Conservation (phyloP, 78 protist species). For the Dictyostelium brefeldianum region DNA sequence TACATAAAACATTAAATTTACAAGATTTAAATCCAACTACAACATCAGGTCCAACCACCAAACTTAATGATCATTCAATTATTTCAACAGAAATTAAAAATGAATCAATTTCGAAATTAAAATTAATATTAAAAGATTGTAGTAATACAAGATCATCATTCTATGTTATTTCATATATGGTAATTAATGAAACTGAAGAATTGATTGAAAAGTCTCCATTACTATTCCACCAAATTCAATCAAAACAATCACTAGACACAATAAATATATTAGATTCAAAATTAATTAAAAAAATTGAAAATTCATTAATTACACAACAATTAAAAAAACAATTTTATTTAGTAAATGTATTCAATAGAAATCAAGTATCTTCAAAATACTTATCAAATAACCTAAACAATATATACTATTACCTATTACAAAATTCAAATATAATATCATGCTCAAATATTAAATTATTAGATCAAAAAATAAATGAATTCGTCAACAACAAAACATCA, state of each 20-base stretch:
- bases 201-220: background rate
- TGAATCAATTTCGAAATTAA: background rate
- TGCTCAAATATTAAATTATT: background rate
- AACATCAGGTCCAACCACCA: background rate
- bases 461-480: background rate
- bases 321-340: background rate
- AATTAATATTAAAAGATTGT: background rate
- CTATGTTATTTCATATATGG: background rate
- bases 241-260: background rate
- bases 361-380: background rate
- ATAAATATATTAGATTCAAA: background rate
- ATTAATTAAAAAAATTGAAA: background rate
- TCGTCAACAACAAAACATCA: background rate
- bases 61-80: background rate
- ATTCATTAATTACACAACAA: background rate
- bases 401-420: background rate
- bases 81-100: background rate
- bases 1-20: background rate
- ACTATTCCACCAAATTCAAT: background rate
- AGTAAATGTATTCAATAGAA: background rate
- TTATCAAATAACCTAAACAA: background rate
- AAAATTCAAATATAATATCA: background rate
- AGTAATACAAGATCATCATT: background rate
- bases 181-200: slow-evolving; percentile 17
- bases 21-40: background rate